Evolutionary conservation across 1,284 basidiomycete genomes (phyloP).

Genomic region (Nidula niveotomentosa): DNA sequence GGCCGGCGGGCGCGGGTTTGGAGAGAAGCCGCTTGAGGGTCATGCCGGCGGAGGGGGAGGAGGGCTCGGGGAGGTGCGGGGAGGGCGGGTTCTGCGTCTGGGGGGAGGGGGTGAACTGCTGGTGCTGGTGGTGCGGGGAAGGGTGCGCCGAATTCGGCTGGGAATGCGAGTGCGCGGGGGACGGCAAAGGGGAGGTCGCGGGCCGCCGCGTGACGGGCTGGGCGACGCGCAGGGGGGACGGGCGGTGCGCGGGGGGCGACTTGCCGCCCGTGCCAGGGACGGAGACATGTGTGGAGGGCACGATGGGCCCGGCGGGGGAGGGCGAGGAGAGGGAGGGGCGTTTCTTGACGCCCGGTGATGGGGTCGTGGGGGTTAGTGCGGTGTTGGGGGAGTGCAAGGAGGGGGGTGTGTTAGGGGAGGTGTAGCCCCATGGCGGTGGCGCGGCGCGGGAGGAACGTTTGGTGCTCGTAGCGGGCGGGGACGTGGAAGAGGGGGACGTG

Average conservation of each 20-base stretch:
- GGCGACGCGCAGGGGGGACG: not conserved
- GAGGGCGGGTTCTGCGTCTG: not conserved
- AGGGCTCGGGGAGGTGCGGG: not conserved
- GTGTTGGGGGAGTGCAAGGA: not conserved
- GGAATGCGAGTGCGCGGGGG: not conserved
- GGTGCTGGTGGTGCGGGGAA: not conserved
- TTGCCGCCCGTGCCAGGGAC: not conserved
- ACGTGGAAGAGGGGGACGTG: too few species aligned
- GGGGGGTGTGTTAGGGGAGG: not conserved
- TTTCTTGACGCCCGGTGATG: not conserved
- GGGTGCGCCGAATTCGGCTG: not conserved
- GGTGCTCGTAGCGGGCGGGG: too few species aligned
- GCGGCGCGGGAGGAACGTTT: not conserved
- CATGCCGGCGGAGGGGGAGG: not conserved
- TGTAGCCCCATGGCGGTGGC: not conserved
- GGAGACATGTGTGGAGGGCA: not conserved
- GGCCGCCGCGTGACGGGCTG: not conserved
- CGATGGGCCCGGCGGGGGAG: not conserved
- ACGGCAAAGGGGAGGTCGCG: not conserved
- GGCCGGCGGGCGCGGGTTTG: not conserved
- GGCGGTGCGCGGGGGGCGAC: not conserved
- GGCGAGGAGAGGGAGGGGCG: not conserved
- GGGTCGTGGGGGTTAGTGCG: not conserved
- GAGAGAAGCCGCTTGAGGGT: conserved; percentile 5
- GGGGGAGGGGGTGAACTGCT: not conserved